phyloP scores from a whole-genome alignment of 768 basidiomycete species.

The Leccinum aurantiacum region DNA sequence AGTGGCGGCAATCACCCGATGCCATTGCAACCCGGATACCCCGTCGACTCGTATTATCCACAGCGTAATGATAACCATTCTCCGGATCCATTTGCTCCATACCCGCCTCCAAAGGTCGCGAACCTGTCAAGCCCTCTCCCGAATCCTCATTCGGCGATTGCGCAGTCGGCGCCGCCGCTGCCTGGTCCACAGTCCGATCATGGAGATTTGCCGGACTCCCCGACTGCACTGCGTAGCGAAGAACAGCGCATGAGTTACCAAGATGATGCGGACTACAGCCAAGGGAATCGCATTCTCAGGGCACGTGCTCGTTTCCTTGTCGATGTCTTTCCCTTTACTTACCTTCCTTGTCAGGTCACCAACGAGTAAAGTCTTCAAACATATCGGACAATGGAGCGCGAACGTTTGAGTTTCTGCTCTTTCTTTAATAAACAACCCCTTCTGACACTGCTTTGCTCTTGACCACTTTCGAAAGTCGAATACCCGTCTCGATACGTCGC shows the following conservation, averaged over 20 bases:
- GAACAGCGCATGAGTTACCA: conserved; percentile 32
- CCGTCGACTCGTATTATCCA: conserved; percentile 26
- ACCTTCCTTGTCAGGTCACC: conserved; percentile 11
- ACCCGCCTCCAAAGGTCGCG: conserved; percentile 15
- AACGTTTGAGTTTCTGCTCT: neutral
- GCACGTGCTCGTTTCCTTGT: conserved; percentile 16
- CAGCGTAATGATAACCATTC: conserved; percentile 20
- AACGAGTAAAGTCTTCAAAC: conserved; percentile 10
- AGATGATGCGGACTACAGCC: conserved; percentile 31
- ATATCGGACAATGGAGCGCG: conserved; percentile 4
- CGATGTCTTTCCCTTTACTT: neutral
- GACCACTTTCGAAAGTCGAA: neutral
- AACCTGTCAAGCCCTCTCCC: conserved; percentile 8
- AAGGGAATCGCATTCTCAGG: conserved; percentile 29
- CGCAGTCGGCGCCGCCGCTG: conserved; percentile 11
- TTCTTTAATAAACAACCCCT: neutral
- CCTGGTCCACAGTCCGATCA: conserved; percentile 15
- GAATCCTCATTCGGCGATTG: conserved; percentile 19
- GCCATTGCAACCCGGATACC: conserved; percentile 27
- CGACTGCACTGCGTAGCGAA: conserved; percentile 10
- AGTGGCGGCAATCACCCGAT: conserved; percentile 15
- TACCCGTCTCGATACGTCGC: neutral
- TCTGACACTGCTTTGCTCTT: neutral
- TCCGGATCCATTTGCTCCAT: conserved; percentile 32
- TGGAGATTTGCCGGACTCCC: conserved; percentile 9